These are phyloP conservation scores for Paramecium bursaria DNA, from an alignment of 73 alveolate genomes.

Conservation along the genomic window DNA sequence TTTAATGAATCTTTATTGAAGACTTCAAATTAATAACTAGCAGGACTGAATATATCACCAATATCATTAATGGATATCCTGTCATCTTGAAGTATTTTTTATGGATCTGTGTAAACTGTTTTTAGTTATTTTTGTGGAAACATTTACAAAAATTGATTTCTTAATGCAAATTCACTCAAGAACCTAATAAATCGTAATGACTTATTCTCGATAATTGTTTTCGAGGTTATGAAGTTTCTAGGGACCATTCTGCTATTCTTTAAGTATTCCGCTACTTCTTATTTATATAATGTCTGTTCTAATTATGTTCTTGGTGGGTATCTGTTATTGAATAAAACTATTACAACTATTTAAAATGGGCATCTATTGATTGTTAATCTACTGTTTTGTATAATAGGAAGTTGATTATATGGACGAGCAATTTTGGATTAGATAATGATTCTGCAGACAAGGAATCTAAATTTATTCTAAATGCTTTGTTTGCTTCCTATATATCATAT, in stretches of 20 bases:
- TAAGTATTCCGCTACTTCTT: constrained; percentile 51
- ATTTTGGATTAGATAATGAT: constrained; percentile 36
- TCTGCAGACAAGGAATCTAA: constrained; percentile 3
- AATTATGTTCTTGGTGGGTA: constrained; percentile 56
- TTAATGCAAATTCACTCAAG: constrained; percentile 52
- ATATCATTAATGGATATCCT: constrained; percentile 22
- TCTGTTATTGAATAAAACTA: not conserved
- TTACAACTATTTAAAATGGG: constrained; percentile 11
- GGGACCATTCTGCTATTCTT: constrained; percentile 17
- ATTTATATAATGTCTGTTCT: constrained; percentile 21
- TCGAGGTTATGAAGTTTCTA: constrained; percentile 19
- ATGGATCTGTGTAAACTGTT: constrained; percentile 34
- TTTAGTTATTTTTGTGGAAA: constrained; percentile 6
- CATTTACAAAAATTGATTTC: not conserved
- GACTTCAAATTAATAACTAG: constrained; percentile 43
- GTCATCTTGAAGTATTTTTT: constrained; percentile 17
- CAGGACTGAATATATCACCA: not conserved
- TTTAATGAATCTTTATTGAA: not conserved
- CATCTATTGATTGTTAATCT: constrained; percentile 13
- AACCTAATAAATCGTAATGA: not conserved
- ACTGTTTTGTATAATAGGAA: not conserved
- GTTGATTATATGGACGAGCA: not conserved
- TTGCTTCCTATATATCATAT: constrained; percentile 45
- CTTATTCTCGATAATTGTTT: not conserved
- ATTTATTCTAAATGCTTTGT: constrained; percentile 33